These are phyloP conservation scores for Amanita exitialis DNA, from an alignment of 768 basidiomycete species.

Conservation along the genomic window DNA sequence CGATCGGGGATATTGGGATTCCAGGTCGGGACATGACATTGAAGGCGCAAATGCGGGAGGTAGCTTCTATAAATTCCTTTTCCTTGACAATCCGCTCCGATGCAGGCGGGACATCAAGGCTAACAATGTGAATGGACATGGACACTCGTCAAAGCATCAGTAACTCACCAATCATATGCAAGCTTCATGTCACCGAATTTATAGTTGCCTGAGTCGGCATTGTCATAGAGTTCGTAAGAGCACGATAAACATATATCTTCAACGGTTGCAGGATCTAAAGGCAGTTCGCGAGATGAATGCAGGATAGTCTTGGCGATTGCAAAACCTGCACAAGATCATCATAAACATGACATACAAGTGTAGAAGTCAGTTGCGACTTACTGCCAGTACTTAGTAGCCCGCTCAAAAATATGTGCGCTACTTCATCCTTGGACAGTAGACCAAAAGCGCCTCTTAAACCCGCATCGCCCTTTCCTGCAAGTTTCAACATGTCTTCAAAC, in stretches of 20 bases:
- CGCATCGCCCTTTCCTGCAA: slow-evolving; percentile 54
- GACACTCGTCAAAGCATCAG: slow-evolving; percentile 3
- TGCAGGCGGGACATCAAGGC: slow-evolving; percentile 63
- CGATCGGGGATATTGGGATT: slow-evolving; percentile 77
- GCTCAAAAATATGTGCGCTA: slow-evolving; percentile 74
- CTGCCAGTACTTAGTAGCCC: slow-evolving; percentile 83
- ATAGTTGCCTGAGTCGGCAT: slow-evolving; percentile 86
- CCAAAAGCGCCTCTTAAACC: slow-evolving; percentile 74
- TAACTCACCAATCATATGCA: slow-evolving; percentile 86
- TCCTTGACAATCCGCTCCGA: slow-evolving; percentile 59
- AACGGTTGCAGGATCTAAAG: slow-evolving; percentile 36
- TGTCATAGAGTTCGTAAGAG: slow-evolving; percentile 91
- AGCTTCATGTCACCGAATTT: slow-evolving; percentile 93
- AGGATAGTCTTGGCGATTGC: slow-evolving; percentile 58
- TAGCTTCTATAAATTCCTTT: slow-evolving; percentile 94
- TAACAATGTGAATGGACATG: slow-evolving; percentile 18
- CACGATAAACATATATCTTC: slow-evolving; percentile 77
- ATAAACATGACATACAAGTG: slow-evolving; percentile 6
- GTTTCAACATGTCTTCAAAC: slow-evolving; percentile 83
- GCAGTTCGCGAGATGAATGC: slow-evolving; percentile 32
- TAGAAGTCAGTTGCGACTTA: slow-evolving; percentile 35
- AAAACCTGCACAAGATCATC: slow-evolving; percentile 36
- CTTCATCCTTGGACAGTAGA: slow-evolving; percentile 56
- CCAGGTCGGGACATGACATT: slow-evolving; percentile 69
- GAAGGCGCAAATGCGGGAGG: slow-evolving; percentile 90